These are phyloP conservation scores for Lasiosphaeria hispida DNA, from an alignment of 495 filamentous ascomycete species.

Conservation along the genomic window DNA sequence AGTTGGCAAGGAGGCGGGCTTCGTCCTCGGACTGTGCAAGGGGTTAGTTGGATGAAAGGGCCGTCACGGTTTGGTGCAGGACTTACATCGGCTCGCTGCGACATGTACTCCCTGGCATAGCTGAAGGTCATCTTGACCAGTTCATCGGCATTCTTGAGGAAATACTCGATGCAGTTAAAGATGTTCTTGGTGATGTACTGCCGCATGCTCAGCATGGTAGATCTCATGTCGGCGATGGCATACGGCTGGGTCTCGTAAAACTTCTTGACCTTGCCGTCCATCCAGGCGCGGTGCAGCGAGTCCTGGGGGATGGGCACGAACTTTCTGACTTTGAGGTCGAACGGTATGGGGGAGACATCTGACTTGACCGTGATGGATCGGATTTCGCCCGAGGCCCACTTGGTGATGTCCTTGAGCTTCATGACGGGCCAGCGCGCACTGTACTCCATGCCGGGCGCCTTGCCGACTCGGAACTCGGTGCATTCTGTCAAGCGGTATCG, in stretches of 20 bases:
- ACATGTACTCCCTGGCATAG: conserved; percentile 18
- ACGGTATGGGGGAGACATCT: conserved; percentile 20
- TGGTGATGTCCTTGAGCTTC: conserved; percentile 23
- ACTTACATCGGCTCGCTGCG: conserved; percentile 10
- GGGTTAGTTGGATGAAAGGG: neutral
- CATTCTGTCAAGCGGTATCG: conserved; percentile 22
- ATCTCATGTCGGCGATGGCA: conserved; percentile 22
- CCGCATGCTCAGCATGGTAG: conserved; percentile 10
- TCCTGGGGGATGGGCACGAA: conserved; percentile 22
- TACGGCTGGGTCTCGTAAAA: conserved; percentile 16
- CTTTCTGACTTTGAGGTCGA: conserved; percentile 20
- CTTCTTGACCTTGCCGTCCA: conserved; percentile 20
- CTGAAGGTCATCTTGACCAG: conserved; percentile 20
- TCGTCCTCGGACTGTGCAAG: conserved; percentile 20
- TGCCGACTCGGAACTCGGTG: conserved; percentile 16
- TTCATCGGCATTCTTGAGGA: conserved; percentile 14
- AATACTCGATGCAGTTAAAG: conserved; percentile 10
- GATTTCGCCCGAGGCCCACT: conserved; percentile 15
- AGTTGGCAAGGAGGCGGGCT: conserved; percentile 28
- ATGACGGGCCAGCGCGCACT: conserved; percentile 23
- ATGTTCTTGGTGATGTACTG: conserved; percentile 15
- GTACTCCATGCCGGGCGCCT: conserved; percentile 20
- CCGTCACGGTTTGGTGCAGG: neutral
- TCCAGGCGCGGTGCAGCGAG: conserved; percentile 20
- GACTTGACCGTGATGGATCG: conserved; percentile 19